Evolutionary conservation across 495 filamentous ascomycete genomes (phyloP).

Genomic region (Cladorrhinum samala): DNA sequence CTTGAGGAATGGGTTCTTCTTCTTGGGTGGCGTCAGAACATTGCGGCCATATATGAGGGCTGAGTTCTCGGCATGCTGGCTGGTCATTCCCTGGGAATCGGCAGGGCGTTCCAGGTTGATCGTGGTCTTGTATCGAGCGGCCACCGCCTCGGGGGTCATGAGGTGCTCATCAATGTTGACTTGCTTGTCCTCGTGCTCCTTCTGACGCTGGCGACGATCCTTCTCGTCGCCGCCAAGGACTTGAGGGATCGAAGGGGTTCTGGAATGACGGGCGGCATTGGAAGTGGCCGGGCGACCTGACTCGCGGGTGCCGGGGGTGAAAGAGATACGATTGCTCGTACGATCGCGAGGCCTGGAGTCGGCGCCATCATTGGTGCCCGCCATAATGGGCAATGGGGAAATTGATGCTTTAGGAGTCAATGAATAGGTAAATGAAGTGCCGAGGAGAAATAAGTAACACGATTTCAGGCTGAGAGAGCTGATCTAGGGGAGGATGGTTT

Average conservation of each 20-base stretch:
- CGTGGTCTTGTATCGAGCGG: slow-evolving; percentile 19
- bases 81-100: slow-evolving; percentile 21
- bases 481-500: background rate
- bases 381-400: background rate
- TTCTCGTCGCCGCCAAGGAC: slow-evolving; percentile 22
- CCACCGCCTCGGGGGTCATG: slow-evolving; percentile 20
- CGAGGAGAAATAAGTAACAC: background rate
- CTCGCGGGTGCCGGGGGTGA: background rate
- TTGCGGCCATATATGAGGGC: slow-evolving; percentile 22
- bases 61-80: slow-evolving; percentile 17
- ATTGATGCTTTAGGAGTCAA: background rate
- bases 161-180: slow-evolving; percentile 28
- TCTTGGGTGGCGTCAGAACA: slow-evolving; percentile 25
- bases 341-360: background rate
- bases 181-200: slow-evolving; percentile 16
- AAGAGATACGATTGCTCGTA: background rate
- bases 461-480: background rate
- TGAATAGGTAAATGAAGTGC: background rate
- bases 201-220: slow-evolving; percentile 12
- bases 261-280: background rate
- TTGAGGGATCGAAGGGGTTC: slow-evolving; percentile 18
- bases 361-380: background rate
- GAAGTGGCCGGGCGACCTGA: background rate
- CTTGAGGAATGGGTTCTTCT: slow-evolving; percentile 23
- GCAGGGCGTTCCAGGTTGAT: slow-evolving; percentile 22